These are phyloP conservation scores for Ceratobasidium sp. DNA, from an alignment of 1,284 basidiomycete genomes.

Conservation along the genomic window DNA sequence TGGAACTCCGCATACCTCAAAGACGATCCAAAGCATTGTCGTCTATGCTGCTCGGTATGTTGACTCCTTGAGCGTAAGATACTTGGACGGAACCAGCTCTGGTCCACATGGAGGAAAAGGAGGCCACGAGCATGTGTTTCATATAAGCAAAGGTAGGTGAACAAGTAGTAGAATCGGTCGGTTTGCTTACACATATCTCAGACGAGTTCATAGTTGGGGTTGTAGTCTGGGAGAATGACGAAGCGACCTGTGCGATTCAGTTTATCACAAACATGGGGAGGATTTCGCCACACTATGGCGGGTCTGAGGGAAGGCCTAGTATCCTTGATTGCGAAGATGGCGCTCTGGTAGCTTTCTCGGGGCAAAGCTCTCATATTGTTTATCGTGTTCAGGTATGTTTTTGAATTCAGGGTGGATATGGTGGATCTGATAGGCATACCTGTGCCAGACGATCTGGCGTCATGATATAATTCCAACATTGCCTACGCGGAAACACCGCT, in stretches of 20 bases:
- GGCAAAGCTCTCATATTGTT: neutral
- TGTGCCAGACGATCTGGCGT: conserved; percentile 6
- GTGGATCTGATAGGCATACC: neutral
- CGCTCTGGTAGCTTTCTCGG: conserved; percentile 12
- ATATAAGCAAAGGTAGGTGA: neutral
- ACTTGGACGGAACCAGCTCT: neutral
- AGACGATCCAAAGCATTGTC: conserved; percentile 17
- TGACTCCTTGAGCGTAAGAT: neutral
- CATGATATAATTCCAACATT: neutral
- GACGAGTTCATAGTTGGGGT: conserved; percentile 24
- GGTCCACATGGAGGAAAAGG: neutral
- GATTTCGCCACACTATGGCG: conserved; percentile 17
- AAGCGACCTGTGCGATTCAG: neutral
- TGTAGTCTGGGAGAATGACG: neutral
- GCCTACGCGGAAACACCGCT: neutral
- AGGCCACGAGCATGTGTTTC: conserved; percentile 17
- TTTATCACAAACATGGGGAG: conserved; percentile 14
- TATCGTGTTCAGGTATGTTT: conserved; percentile 6
- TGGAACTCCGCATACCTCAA: neutral
- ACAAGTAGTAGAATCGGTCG: too few species aligned
- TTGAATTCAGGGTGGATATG: neutral
- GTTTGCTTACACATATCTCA: neutral
- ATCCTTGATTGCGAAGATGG: neutral
- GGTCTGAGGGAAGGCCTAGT: neutral
- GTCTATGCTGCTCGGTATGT: neutral